A percentile compares a stretch with the other conserved stretches of the same genome.
Conservation (phyloP, 352 stramenopile genomes). For the Globisporangium carolinianum region DNA sequence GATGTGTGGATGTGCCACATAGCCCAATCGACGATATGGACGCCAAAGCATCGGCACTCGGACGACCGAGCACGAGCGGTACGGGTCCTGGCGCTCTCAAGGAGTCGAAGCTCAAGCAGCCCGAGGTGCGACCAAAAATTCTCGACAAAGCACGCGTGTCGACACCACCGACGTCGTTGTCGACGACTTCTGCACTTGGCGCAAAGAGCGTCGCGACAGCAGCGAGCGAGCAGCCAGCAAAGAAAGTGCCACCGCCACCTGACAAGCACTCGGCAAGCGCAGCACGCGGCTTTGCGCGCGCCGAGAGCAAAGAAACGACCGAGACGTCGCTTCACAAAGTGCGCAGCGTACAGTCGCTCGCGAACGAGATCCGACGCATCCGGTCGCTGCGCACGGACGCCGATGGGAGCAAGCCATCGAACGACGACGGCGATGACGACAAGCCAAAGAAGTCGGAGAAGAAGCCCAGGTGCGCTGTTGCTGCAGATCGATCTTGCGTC, state of each 20-base stretch:
- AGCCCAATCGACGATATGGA: slow-evolving; percentile 14
- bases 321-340: slow-evolving; percentile 43
- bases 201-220: slow-evolving; percentile 3
- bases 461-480: slow-evolving; percentile 27
- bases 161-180: slow-evolving; percentile 8
- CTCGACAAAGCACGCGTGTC: slow-evolving; percentile 25
- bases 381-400: slow-evolving; percentile 43
- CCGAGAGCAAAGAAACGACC: slow-evolving; percentile 40
- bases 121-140: slow-evolving; percentile 38
- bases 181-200: not conserved
- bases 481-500: not conserved
- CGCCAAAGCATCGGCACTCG: slow-evolving; percentile 2
- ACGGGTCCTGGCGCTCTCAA: slow-evolving; percentile 17
- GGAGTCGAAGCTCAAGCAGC: slow-evolving; percentile 72
- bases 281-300: slow-evolving; percentile 6
- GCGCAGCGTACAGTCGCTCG: slow-evolving; percentile 71
- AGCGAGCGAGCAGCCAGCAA: slow-evolving; percentile 19
- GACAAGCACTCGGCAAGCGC: slow-evolving; percentile 26
- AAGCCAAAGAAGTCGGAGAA: slow-evolving; percentile 39
- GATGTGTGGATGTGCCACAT: too few relatives aligned
- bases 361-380: slow-evolving; percentile 75
- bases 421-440: slow-evolving; percentile 19
- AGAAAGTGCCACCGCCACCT: slow-evolving; percentile 38
- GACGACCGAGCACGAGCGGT: slow-evolving; percentile 12
- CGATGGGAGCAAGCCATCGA: slow-evolving; percentile 13